Percentiles rank a stretch among this genome's conserved stretches.
These are phyloP conservation scores for Diplotaxis tenuifolia DNA, from an alignment of 345 rosid species.

Conservation along the genomic window DNA sequence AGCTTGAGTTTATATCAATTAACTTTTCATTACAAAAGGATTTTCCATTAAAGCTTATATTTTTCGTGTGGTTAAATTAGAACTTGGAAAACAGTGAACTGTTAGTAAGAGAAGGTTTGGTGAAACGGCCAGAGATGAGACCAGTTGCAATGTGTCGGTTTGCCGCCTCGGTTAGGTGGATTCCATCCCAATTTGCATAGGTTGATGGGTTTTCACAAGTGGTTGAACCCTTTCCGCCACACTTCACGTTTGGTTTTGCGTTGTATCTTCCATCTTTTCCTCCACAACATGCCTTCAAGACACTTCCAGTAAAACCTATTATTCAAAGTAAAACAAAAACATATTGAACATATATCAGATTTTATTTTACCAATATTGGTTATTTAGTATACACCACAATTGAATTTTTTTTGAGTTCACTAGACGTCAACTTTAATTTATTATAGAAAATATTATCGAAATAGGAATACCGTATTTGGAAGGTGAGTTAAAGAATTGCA, in stretches of 20 bases:
- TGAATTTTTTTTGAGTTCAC: background rate
- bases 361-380: background rate
- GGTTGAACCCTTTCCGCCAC: background rate
- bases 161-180: conserved; percentile 9
- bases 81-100: background rate
- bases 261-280: conserved; percentile 4
- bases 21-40: background rate
- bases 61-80: background rate
- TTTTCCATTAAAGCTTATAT: background rate
- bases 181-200: conserved; percentile 10
- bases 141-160: conserved; percentile 1
- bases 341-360: background rate
- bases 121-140: conserved; percentile 11
- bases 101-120: conserved; percentile 1
- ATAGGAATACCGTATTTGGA: background rate
- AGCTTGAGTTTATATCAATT: background rate
- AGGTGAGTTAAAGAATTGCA: conserved; percentile 6
- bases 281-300: conserved; percentile 10
- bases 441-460: background rate
- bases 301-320: conserved; percentile 7
- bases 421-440: background rate
- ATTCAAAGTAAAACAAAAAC: background rate
- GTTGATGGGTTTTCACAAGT: conserved; percentile 6
- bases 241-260: background rate
- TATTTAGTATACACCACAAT: background rate